Evolutionary conservation across 352 stramenopile genomes (phyloP).

Genomic region (Globisporangium acanthophoron): DNA sequence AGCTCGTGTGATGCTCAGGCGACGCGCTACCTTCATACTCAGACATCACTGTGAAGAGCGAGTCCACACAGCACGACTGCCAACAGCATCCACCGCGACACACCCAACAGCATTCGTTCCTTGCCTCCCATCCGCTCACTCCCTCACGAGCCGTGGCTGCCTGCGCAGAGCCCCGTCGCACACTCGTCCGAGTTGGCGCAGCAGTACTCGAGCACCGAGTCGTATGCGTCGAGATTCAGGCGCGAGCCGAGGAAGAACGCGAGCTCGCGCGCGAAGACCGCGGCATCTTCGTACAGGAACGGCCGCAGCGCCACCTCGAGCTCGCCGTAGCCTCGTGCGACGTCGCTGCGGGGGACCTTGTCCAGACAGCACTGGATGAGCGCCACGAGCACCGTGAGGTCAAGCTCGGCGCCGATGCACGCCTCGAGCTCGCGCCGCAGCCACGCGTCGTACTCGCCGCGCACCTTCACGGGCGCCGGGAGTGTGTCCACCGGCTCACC

Average conservation of each 20-base stretch:
- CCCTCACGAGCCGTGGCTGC: background rate
- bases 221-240: slow-evolving; percentile 67
- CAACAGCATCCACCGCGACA: background rate
- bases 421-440: slow-evolving; percentile 53
- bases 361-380: slow-evolving; percentile 62
- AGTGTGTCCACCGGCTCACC: slow-evolving; percentile 17
- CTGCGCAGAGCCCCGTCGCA: slow-evolving; percentile 30
- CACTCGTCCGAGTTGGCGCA: slow-evolving; percentile 40
- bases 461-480: slow-evolving; percentile 43
- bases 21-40: no score
- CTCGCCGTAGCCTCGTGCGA: slow-evolving; percentile 32
- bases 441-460: slow-evolving; percentile 55
- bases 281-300: slow-evolving; percentile 62
- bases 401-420: slow-evolving; percentile 60
- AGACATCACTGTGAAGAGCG: background rate
- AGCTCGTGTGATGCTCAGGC: background rate
- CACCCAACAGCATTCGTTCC: background rate
- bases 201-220: slow-evolving; percentile 54
- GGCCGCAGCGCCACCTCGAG: slow-evolving; percentile 42
- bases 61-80: background rate
- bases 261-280: slow-evolving; percentile 55
- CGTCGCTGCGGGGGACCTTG: slow-evolving; percentile 32
- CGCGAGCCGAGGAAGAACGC: slow-evolving; percentile 58
- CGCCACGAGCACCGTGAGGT: slow-evolving; percentile 59
- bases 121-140: background rate